Conservation (phyloP, 164 flowering plant species). For the Brasenia schreberi region DNA sequence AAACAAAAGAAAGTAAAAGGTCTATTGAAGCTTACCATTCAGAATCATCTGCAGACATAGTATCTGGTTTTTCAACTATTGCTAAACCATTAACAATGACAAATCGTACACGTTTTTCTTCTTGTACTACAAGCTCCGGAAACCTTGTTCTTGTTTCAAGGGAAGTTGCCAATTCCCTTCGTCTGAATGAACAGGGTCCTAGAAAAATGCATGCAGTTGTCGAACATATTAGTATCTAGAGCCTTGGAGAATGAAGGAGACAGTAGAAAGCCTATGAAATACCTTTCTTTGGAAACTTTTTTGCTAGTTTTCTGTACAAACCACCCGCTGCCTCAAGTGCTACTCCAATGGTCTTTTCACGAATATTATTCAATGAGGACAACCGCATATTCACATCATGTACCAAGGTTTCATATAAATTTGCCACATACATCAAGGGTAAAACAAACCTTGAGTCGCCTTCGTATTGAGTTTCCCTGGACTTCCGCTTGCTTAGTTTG, state of each 20-base stretch:
- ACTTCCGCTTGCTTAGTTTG: conserved; percentile 56
- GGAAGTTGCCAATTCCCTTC: conserved; percentile 96
- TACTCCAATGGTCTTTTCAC: conserved; percentile 91
- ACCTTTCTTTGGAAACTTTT: conserved; percentile 91
- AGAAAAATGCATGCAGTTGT: not conserved
- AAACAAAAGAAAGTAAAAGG: not conserved
- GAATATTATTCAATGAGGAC: conserved; percentile 58
- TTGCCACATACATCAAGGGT: conserved; percentile 97
- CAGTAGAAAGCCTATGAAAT: conserved; percentile 1
- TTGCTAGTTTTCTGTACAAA: conserved; percentile 76
- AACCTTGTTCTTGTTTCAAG: conserved; percentile 88
- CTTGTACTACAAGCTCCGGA: conserved; percentile 93
- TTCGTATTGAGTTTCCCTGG: conserved; percentile 61
- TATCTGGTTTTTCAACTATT: conserved; percentile 73
- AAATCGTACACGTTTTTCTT: conserved; percentile 96
- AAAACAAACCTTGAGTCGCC: conserved; percentile 85
- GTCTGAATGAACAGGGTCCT: conserved; percentile 65
- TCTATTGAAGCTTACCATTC: conserved; percentile 56
- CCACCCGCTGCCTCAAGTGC: conserved; percentile 99
- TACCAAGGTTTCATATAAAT: conserved; percentile 78
- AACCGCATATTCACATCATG: conserved; percentile 72
- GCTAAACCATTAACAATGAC: conserved; percentile 96
- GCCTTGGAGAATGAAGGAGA: not conserved
- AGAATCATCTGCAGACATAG: conserved; percentile 53
- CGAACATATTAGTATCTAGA: conserved; percentile 1